These are phyloP conservation scores for Zizania palustris DNA, from an alignment of 202 grass and related monocot genomes.

Conservation along the genomic window DNA sequence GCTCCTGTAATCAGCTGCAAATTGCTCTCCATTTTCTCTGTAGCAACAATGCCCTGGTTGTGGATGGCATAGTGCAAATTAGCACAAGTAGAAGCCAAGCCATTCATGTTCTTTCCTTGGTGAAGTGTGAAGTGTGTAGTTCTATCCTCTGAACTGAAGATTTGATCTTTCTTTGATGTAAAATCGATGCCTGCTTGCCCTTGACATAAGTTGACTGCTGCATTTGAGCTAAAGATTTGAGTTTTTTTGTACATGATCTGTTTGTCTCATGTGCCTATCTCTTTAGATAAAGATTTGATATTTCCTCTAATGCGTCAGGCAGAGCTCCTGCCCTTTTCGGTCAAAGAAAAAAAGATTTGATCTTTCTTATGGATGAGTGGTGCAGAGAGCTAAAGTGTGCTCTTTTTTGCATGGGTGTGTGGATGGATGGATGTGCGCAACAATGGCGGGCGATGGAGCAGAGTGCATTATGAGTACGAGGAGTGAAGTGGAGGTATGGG, in stretches of 20 bases:
- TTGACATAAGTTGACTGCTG: background rate
- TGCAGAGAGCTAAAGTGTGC: background rate
- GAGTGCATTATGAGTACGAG: slow-evolving; percentile 67
- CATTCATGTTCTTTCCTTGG: background rate
- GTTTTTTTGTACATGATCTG: too few species aligned
- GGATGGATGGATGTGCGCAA: background rate
- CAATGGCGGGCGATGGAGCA: background rate
- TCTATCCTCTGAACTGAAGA: background rate
- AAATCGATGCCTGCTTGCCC: too few species aligned
- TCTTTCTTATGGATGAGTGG: background rate
- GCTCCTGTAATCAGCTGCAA: too few species aligned
- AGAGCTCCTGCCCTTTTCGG: too few species aligned
- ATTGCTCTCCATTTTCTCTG: background rate
- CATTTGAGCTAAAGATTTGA: background rate
- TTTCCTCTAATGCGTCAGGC: too few species aligned
- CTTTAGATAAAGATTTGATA: background rate
- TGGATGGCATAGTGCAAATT: background rate
- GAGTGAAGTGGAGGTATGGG: slow-evolving; percentile 42
- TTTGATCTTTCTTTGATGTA: background rate
- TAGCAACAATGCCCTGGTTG: slow-evolving; percentile 4
- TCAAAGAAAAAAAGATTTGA: too few species aligned
- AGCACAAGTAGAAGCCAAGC: background rate
- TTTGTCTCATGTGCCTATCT: too few species aligned
- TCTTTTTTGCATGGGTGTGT: background rate
- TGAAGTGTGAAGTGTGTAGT: background rate